Evolutionary conservation across 2,329 filamentous ascomycete species (phyloP).

Genomic region (Cryphonectria radicalis): DNA sequence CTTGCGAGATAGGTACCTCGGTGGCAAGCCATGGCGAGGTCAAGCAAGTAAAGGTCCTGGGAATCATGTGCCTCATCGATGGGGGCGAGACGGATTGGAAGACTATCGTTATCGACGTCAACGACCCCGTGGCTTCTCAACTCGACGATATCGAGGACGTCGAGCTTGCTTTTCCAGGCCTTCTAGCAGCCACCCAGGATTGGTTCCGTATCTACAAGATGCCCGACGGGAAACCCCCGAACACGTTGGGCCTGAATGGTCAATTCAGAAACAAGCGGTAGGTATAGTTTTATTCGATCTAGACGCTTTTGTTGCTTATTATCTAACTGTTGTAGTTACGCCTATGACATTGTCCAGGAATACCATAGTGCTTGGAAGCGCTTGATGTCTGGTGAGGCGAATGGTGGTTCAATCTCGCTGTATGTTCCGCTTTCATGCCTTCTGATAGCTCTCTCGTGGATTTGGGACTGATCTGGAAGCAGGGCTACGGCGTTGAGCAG

Average conservation of each 20-base stretch:
- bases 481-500: background rate
- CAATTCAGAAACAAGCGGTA: background rate
- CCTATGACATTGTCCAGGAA: background rate
- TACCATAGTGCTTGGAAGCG: background rate
- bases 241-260: slow-evolving; percentile 70
- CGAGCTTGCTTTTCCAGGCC: slow-evolving; percentile 94
- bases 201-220: slow-evolving; percentile 99
- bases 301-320: background rate
- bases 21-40: slow-evolving; percentile 95
- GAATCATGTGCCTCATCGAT: slow-evolving; percentile 98
- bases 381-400: background rate
- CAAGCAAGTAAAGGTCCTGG: slow-evolving; percentile 99
- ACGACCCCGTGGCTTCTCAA: slow-evolving; percentile 94
- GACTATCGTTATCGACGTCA: slow-evolving; percentile 98
- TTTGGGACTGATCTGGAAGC: background rate
- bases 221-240: slow-evolving; percentile 99
- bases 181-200: slow-evolving; percentile 97
- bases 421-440: background rate
- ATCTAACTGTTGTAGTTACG: background rate
- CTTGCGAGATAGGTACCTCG: slow-evolving; percentile 98
- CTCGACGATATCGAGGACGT: slow-evolving; percentile 99
- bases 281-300: background rate
- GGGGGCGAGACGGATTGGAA: slow-evolving; percentile 99
- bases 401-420: background rate
- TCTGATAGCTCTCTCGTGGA: background rate